Percentiles rank a stretch among this genome's conserved stretches.
Conservation (phyloP, 1,284 basidiomycete species). For the Rhodotorula sp. region DNA sequence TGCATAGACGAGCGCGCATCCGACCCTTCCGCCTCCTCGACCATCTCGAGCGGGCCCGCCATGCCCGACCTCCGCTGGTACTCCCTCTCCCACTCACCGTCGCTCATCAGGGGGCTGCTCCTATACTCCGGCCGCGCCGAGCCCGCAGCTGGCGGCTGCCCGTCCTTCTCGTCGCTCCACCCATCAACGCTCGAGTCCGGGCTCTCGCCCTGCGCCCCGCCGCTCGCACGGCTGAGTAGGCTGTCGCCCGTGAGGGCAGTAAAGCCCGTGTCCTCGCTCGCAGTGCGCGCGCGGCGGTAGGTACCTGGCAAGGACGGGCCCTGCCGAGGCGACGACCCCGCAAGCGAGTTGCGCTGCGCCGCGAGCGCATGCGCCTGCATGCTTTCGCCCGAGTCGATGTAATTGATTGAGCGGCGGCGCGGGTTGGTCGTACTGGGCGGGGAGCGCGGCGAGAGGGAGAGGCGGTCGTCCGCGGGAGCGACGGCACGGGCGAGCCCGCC, state of each 20-base stretch:
- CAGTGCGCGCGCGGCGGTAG: not conserved
- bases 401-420: slow-evolving; percentile 18
- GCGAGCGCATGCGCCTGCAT: not conserved
- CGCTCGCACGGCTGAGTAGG: not conserved
- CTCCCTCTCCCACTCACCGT: slow-evolving; percentile 30
- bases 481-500: not conserved
- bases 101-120: slow-evolving; percentile 14
- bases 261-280: slow-evolving; percentile 23
- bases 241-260: slow-evolving; percentile 6
- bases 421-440: not conserved
- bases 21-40: not conserved
- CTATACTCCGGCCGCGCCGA: not conserved
- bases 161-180: slow-evolving; percentile 20
- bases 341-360: not conserved
- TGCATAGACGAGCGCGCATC: not conserved
- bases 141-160: not conserved
- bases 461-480: not conserved
- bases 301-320: not conserved
- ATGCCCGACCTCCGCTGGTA: not conserved
- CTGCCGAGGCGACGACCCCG: not conserved
- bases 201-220: slow-evolving; percentile 4
- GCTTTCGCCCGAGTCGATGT: slow-evolving; percentile 9
- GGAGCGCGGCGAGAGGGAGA: not conserved
- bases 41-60: not conserved
- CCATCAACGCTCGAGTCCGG: slow-evolving; percentile 31